Evolutionary conservation across 2,329 filamentous ascomycete species (phyloP).

Genomic region (Pseudogymnoascus sp.): DNA sequence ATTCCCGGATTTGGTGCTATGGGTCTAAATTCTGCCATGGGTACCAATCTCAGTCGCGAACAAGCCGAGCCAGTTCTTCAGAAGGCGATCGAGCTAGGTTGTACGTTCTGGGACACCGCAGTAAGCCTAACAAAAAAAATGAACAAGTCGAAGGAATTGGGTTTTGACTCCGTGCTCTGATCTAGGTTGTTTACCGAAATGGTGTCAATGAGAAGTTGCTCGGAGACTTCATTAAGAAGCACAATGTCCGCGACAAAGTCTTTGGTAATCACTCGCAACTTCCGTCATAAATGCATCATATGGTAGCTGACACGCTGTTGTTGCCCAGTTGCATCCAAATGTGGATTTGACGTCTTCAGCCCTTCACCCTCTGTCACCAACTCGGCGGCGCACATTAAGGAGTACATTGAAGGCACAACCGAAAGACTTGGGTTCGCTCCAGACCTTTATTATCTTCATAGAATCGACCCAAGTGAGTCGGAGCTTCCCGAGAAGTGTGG

Average conservation of each 20-base stretch:
- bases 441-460: slow-evolving; percentile 35
- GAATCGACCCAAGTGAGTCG: slow-evolving; percentile 26
- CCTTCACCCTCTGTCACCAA: neutral
- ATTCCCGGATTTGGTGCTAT: slow-evolving; percentile 43
- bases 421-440: slow-evolving; percentile 34
- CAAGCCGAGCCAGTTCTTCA: slow-evolving; percentile 42
- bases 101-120: slow-evolving; percentile 26
- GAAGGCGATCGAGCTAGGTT: slow-evolving; percentile 41
- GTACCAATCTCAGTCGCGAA: slow-evolving; percentile 36
- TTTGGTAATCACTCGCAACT: slow-evolving; percentile 33
- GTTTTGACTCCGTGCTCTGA: slow-evolving; percentile 26
- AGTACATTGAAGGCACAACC: slow-evolving; percentile 43
- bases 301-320: neutral
- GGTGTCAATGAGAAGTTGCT: slow-evolving; percentile 44
- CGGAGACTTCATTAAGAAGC: slow-evolving; percentile 44
- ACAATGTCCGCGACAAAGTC: slow-evolving; percentile 43
- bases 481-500: neutral
- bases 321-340: neutral
- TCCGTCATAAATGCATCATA: neutral
- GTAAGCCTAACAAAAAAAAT: neutral
- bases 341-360: neutral
- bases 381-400: slow-evolving; percentile 36
- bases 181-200: slow-evolving; percentile 38
- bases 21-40: slow-evolving; percentile 40
- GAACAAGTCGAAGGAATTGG: neutral